phyloP scores from a whole-genome alignment of 192 early-diverging fungal species.

The Radiomyces spectabilis region DNA sequence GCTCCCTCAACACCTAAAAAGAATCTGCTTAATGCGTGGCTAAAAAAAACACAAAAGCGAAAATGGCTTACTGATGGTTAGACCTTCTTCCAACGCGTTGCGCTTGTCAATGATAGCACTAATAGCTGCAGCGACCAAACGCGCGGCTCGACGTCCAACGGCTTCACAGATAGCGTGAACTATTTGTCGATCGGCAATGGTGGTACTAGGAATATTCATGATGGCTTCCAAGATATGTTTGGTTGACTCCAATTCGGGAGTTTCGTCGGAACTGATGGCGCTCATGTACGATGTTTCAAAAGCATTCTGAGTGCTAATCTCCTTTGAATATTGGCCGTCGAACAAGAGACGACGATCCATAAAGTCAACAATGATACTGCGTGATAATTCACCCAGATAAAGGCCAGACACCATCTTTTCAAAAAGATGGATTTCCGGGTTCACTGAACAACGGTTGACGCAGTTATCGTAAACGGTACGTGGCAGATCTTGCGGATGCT shows the following conservation, averaged over 20 bases:
- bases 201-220: slow-evolving; percentile 59
- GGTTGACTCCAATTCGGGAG: slow-evolving; percentile 56
- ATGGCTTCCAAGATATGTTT: slow-evolving; percentile 67
- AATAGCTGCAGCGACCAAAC: slow-evolving; percentile 65
- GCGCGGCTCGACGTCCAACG: slow-evolving; percentile 78
- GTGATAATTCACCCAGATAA: slow-evolving; percentile 87
- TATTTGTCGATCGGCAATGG: slow-evolving; percentile 70
- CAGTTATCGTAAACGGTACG: slow-evolving; percentile 76
- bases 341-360: slow-evolving; percentile 78
- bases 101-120: slow-evolving; percentile 56
- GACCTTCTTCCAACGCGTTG: slow-evolving; percentile 15
- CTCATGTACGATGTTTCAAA: slow-evolving; percentile 76
- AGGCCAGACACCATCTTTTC: slow-evolving; percentile 95
- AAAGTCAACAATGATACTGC: slow-evolving; percentile 72
- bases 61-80: slow-evolving; percentile 26
- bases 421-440: slow-evolving; percentile 77
- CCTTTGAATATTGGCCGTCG: slow-evolving; percentile 47
- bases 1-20: slow-evolving; percentile 49
- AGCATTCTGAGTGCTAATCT: slow-evolving; percentile 59
- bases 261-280: slow-evolving; percentile 61
- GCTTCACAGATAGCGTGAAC: slow-evolving; percentile 73
- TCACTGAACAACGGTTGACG: slow-evolving; percentile 71
- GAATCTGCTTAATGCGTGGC: too few relatives aligned
- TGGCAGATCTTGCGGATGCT: slow-evolving; percentile 65
- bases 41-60: slow-evolving; percentile 34